Percentiles rank a stretch among this genome's conserved stretches.
Evolutionary conservation across 75 land plant species (phyloP).

Genomic region (Pinus taeda): DNA sequence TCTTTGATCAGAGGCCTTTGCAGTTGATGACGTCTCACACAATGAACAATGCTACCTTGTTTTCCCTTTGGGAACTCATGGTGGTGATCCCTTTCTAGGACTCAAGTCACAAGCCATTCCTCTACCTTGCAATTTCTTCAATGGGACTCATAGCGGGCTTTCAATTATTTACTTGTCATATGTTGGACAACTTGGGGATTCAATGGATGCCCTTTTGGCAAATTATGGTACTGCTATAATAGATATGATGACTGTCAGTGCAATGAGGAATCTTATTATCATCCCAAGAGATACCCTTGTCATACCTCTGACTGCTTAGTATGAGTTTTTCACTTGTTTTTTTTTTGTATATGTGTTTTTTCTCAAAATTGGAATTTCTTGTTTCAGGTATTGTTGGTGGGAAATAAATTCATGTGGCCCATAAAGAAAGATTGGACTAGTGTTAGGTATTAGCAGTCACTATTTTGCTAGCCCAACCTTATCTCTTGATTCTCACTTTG

Average conservation of each 20-base stretch:
- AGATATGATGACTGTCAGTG: slow-evolving; percentile 67
- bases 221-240: slow-evolving; percentile 45
- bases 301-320: slow-evolving; percentile 59
- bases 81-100: too few species aligned
- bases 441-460: too few species aligned
- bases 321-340: background rate
- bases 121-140: slow-evolving; percentile 71
- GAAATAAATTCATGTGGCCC: too few species aligned
- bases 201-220: slow-evolving; percentile 39
- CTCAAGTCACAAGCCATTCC: slow-evolving; percentile 37
- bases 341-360: background rate
- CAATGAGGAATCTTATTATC: slow-evolving; percentile 44
- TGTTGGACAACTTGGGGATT: slow-evolving; percentile 46
- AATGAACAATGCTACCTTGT: too few species aligned
- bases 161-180: slow-evolving; percentile 61
- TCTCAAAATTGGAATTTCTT: too few species aligned
- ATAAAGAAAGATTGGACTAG: too few species aligned
- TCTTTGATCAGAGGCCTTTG: too few species aligned
- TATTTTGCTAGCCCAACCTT: too few species aligned
- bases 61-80: too few species aligned
- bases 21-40: too few species aligned
- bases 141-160: slow-evolving; percentile 41
- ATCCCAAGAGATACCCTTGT: slow-evolving; percentile 55
- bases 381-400: too few species aligned
- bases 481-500: too few species aligned